Conservation (phyloP, 768 basidiomycete genomes). For the Boletus vinaceobasis region DNA sequence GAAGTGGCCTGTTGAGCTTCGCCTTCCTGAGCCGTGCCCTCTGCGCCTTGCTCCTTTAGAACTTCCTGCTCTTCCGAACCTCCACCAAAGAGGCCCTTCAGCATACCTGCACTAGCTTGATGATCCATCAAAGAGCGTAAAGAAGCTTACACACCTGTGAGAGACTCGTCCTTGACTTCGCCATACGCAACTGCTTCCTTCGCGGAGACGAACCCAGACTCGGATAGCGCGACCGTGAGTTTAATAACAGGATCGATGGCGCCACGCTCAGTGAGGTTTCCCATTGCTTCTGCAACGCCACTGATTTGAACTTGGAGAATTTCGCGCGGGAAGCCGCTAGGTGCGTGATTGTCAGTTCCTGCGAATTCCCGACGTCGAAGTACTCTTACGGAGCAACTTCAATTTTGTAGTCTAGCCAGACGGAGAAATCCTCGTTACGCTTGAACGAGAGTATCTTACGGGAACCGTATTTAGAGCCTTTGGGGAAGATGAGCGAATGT, state of each 20-base stretch:
- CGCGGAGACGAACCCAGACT: conserved; percentile 82
- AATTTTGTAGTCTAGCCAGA: conserved; percentile 76
- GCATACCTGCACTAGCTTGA: conserved; percentile 51
- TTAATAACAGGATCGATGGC: conserved; percentile 83
- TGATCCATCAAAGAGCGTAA: conserved; percentile 4
- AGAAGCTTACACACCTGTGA: conserved; percentile 51
- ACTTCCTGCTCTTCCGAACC: conserved; percentile 38
- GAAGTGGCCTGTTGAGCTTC: conserved; percentile 30
- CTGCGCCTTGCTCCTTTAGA: conserved; percentile 27
- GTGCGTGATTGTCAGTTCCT: conserved; percentile 1
- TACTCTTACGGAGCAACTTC: conserved; percentile 55
- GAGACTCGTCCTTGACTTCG: conserved; percentile 76
- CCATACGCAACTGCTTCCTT: conserved; percentile 76
- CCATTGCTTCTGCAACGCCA: conserved; percentile 73
- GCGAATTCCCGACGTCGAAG: background rate
- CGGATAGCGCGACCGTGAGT: conserved; percentile 77
- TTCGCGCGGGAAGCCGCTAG: conserved; percentile 67
- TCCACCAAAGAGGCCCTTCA: conserved; percentile 84
- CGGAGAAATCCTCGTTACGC: conserved; percentile 75
- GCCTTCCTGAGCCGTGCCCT: conserved; percentile 23
- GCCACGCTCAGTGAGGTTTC: conserved; percentile 80
- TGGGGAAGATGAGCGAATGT: conserved; percentile 71
- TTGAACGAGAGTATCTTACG: conserved; percentile 88
- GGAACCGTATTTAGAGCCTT: conserved; percentile 69
- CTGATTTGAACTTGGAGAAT: conserved; percentile 70